Evolutionary conservation across 2,329 filamentous ascomycete species (phyloP), one percentile per base, ranked within the genome.

Genomic region (Cercospora sojina): DNA sequence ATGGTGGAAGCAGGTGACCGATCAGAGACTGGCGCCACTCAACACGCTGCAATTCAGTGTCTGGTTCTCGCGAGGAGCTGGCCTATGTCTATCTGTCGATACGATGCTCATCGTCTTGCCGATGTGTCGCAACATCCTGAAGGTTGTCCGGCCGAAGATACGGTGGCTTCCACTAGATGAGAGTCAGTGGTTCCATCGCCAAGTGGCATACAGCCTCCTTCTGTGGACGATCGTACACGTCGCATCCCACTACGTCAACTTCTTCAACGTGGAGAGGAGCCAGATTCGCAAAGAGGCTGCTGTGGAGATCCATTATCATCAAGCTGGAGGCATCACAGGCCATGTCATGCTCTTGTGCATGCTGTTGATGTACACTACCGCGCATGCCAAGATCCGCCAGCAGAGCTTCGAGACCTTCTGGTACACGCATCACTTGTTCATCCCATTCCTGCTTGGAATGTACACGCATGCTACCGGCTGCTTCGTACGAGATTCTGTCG

Each of bases 341-440:
- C 95, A 99, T 79, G 86, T 97, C 69, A 99, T 99, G 95, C 86
- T 98, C 27, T 84, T 99, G n/a, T 98, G 93, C 85, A 99, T 99
- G 95, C 83, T 99, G 69, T 82, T 99, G 69, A 99, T 99, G 85
- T 99, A 96, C 81, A 99, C 95, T 1, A 97, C 93, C 0, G 91
- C 95, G 2, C 95, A 99, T 77, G 86, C 90, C 74, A 91, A 92
- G 72, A 98, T 99, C 71, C 91, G 95, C 63, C 94, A 98, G 78
- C 95, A 99, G 78, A 96, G 92, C 0, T 99, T 93, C 77, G 95
- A 99, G 81, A 96, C 94, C 0, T 99, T 99, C 79, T 99, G 95
- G 95, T 99, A 99, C 81, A 97, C 93, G 0, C 95, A 99, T 80
- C 95, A 99, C 75, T 86, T 99, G n/a, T 98, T 98, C 76, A 91